phyloP scores from a whole-genome alignment of 2,329 filamentous ascomycete species.

The Botrytis hyacinthi region DNA sequence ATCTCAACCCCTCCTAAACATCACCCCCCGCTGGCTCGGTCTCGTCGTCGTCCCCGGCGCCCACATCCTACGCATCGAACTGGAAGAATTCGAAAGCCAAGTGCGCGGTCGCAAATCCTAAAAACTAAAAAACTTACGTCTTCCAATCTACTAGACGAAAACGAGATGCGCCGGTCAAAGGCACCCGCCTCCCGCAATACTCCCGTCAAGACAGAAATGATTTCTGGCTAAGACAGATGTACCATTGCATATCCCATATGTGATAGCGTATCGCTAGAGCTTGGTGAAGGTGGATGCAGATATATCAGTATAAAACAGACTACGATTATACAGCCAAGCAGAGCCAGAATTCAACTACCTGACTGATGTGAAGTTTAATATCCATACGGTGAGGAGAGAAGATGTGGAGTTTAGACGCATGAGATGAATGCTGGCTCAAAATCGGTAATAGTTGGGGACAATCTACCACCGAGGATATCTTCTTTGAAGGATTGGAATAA shows the following conservation, averaged over 20 bases:
- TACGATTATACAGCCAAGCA: neutral
- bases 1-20: slow-evolving; percentile 5
- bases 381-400: neutral
- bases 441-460: neutral
- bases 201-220: neutral
- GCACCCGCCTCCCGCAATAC: neutral
- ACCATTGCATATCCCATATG: neutral
- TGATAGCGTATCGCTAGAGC: neutral
- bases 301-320: neutral
- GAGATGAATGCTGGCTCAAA: neutral
- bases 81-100: slow-evolving; percentile 68
- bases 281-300: neutral
- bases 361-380: too few species aligned
- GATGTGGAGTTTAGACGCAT: accelerated
- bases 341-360: neutral
- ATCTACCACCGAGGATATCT: neutral
- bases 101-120: slow-evolving; percentile 21
- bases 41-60: slow-evolving; percentile 85
- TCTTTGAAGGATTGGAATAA: neutral
- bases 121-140: neutral
- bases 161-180: neutral
- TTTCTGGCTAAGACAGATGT: neutral
- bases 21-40: slow-evolving; percentile 84
- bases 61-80: slow-evolving; percentile 82
- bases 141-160: neutral